Conservation (phyloP, 2,329 filamentous ascomycete genomes). For the Aspergillus candidus region DNA sequence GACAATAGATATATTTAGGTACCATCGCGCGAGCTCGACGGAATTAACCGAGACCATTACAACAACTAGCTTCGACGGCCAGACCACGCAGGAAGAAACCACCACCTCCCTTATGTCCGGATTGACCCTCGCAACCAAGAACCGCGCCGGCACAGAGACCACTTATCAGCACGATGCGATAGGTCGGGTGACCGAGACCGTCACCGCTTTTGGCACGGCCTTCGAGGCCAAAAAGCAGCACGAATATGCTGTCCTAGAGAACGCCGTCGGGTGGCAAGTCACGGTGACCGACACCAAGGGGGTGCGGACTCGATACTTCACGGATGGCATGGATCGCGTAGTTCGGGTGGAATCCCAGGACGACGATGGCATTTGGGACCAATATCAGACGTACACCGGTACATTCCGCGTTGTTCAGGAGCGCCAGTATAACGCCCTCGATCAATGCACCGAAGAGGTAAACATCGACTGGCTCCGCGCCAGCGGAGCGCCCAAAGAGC, state of each 20-base stretch:
- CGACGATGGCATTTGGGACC: neutral
- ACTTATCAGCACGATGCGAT: neutral
- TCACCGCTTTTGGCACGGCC: neutral
- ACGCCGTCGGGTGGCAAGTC: neutral
- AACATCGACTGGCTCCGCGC: conserved; percentile 27
- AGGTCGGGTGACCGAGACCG: neutral
- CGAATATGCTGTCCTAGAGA: neutral
- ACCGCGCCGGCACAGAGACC: neutral
- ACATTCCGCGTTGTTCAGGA: conserved; percentile 3
- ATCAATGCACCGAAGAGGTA: neutral
- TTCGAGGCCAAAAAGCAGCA: neutral
- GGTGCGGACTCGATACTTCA: conserved; percentile 3
- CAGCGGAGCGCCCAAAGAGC: neutral
- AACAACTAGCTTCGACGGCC: conserved; percentile 1
- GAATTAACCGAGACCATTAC: neutral
- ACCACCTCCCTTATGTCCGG: neutral
- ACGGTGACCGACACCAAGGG: conserved; percentile 4
- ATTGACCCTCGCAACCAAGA: neutral
- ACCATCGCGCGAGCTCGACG: neutral
- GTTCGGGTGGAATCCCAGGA: conserved; percentile 3
- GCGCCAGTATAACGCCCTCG: conserved; percentile 1
- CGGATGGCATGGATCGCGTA: conserved; percentile 2
- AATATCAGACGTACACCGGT: neutral
- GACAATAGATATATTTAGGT: neutral
- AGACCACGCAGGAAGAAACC: neutral